Percentiles rank a stretch among this genome's conserved stretches.
phyloP scores from a whole-genome alignment of 2,329 filamentous ascomycete species.

The Cladosporium sphaerospermum region DNA sequence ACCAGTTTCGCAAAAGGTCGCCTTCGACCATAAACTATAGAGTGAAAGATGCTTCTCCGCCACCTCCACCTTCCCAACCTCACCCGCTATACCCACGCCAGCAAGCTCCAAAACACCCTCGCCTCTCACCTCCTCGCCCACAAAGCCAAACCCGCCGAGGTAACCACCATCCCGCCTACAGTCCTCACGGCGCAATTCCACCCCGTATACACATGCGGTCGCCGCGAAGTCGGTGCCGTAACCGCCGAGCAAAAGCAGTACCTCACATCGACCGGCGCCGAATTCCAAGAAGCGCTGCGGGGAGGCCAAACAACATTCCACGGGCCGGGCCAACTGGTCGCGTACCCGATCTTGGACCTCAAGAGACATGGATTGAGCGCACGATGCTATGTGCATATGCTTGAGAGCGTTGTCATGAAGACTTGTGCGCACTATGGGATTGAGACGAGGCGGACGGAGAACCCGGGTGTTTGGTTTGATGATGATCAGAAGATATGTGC shows the following conservation, averaged over 20 bases:
- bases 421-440: constrained; percentile 58
- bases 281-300: constrained; percentile 66
- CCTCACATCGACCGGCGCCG: constrained; percentile 43
- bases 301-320: constrained; percentile 94
- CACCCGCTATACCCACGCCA: constrained; percentile 50
- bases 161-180: constrained; percentile 46
- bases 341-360: constrained; percentile 89
- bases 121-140: constrained; percentile 53
- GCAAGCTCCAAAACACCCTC: constrained; percentile 51
- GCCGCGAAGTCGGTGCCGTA: constrained; percentile 60
- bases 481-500: constrained; percentile 72
- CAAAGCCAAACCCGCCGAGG: constrained; percentile 44
- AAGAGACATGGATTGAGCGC: constrained; percentile 62
- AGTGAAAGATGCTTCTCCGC: constrained; percentile 44
- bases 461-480: constrained; percentile 75
- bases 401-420: constrained; percentile 70
- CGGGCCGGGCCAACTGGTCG: constrained; percentile 83
- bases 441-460: constrained; percentile 56
- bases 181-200: constrained; percentile 76
- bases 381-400: constrained; percentile 66
- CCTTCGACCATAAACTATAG: no score
- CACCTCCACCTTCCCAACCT: constrained; percentile 54
- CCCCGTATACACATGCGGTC: constrained; percentile 84
- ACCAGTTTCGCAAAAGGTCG: no score
- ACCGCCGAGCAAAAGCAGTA: constrained; percentile 39